A percentile compares a stretch with the other conserved stretches of the same genome.
phyloP scores from a whole-genome alignment of 2,329 filamentous ascomycete genomes.

The Penicillium concentricum region DNA sequence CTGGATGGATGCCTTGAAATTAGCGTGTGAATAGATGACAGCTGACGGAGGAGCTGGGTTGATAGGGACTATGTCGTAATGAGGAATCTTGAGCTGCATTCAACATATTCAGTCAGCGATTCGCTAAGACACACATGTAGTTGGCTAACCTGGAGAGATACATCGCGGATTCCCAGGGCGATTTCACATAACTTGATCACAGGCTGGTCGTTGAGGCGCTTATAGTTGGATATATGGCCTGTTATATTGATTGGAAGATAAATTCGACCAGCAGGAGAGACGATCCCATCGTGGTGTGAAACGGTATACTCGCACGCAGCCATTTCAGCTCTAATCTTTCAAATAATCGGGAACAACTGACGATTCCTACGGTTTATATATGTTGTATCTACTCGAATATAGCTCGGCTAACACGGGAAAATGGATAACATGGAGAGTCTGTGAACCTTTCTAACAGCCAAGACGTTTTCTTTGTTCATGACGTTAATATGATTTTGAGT shows the following conservation, averaged over 20 bases:
- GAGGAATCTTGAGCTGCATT: background rate
- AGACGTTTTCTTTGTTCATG: background rate
- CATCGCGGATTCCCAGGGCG: background rate
- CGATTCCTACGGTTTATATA: background rate
- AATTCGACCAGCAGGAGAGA: background rate
- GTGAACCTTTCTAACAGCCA: background rate
- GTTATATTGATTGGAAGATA: background rate
- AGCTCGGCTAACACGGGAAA: background rate
- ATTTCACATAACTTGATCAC: background rate
- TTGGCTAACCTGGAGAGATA: background rate
- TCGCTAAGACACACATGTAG: no score
- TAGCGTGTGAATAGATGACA: background rate
- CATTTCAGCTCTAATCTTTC: background rate
- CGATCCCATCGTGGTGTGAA: background rate
- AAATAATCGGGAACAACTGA: background rate
- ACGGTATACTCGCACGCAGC: background rate
- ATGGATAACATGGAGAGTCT: background rate
- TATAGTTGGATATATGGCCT: background rate
- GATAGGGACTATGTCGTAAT: background rate
- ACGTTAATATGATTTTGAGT: background rate
- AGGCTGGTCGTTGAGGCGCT: background rate
- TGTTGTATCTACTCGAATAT: background rate
- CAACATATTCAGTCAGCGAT: background rate
- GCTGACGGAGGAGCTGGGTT: background rate
- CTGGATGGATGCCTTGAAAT: slow-evolving; percentile 1